Percentiles rank a stretch among this genome's conserved stretches.
Conservation (phyloP, 1,139 yeast species). For the Geotrichum carabidarum region DNA sequence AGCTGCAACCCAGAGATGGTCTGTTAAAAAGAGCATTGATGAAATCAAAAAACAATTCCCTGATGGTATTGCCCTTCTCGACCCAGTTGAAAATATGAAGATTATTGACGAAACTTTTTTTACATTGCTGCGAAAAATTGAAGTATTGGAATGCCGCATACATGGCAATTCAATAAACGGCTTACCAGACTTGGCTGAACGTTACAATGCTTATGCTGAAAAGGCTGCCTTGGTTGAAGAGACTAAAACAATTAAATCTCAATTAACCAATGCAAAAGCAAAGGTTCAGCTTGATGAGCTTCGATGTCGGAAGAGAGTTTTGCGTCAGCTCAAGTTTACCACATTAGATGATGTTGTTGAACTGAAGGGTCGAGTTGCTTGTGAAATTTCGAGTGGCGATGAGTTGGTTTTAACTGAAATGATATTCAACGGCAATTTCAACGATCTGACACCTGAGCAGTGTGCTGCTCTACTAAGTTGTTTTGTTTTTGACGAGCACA, state of each 20-base stretch:
- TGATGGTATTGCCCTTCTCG: conserved; percentile 82
- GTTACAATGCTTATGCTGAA: conserved; percentile 58
- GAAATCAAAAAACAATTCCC: conserved; percentile 82
- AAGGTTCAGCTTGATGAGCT: conserved; percentile 92
- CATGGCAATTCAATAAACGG: conserved; percentile 56
- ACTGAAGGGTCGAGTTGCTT: conserved; percentile 53
- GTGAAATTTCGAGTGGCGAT: conserved; percentile 76
- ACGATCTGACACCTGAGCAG: conserved; percentile 79
- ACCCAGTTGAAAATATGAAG: conserved; percentile 89
- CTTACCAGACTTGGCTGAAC: conserved; percentile 54
- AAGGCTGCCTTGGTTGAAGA: conserved; percentile 61
- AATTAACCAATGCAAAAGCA: conserved; percentile 78
- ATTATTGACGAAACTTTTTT: conserved; percentile 75
- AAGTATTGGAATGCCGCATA: conserved; percentile 67
- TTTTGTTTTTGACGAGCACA: conserved; percentile 94
- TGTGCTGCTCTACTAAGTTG: conserved; percentile 89
- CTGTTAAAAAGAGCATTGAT: conserved; percentile 68
- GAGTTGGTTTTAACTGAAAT: conserved; percentile 84
- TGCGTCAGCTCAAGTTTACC: conserved; percentile 77
- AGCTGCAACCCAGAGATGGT: conserved; percentile 63
- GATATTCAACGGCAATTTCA: conserved; percentile 91
- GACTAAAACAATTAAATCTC: conserved; percentile 55
- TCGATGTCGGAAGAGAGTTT: conserved; percentile 84
- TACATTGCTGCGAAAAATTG: conserved; percentile 65
- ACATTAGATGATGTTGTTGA: conserved; percentile 79